Base-by-base conservation (phyloP, 2,329 filamentous ascomycete genomes). In the Verticillium klebahnii region DNA sequence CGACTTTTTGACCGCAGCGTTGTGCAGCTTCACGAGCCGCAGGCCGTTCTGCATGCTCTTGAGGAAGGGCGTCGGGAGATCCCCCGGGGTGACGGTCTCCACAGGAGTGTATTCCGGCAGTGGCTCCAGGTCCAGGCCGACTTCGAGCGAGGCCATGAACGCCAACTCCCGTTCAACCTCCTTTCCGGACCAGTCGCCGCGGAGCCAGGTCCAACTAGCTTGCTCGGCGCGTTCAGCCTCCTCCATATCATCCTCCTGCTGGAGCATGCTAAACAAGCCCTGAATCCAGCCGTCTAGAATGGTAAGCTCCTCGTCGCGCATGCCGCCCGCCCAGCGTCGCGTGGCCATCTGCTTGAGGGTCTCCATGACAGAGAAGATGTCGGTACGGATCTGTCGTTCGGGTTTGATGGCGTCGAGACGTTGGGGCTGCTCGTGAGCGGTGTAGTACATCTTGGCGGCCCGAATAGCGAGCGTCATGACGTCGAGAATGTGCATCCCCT, bases 381-480 rank as follows among this genome's bases (percentile, higher is more conserved):
- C 94, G 58, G 89, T 83, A 52, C 95, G 88, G 57, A 99, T 89
- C 67, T 90, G 85, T 65, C 89, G 91, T 74, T 99, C 95, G 0
- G 92, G 88, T 74, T 92, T 93, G 76, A 98, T 96, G 32, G 89
- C 80, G 70, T 95, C 92, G 19, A 98, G 81, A 40, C 91, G 88
- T 68, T 95, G 89, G 1, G 93, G 92, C 60, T 93, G 84, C 70
- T 96, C 91, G 72, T 98, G 95, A 4, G 92, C 86, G 0, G 93
- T 97, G 76, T 99, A 98, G 78, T 98, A 99, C 69, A 96, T 89
- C 77, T 96, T 97, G 59, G 95, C 95, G 1, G 94, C 93, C 59
- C 93, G 87, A 67, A 99, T 98, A n/a, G 94, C 94, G 60, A 98
- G 82, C 1, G 95, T 99, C 72, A 95, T 90, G 60, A 96, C 88